Conservation (phyloP, 1,284 basidiomycete genomes). For the Sphaerobolus stellatus region DNA sequence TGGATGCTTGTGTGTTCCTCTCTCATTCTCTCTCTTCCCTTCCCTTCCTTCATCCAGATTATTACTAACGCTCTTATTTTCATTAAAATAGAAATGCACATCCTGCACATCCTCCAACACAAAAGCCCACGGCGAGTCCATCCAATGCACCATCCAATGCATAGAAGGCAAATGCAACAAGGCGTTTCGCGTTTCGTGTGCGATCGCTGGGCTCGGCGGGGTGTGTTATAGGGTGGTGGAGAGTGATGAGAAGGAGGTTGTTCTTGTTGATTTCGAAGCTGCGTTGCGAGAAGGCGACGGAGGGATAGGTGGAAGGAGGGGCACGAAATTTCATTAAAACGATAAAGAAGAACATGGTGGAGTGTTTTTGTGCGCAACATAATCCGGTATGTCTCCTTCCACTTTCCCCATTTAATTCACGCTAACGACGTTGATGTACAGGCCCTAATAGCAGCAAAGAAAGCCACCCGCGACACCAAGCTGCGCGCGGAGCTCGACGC, state of each 20-base stretch:
- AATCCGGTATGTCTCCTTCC: slow-evolving; percentile 66
- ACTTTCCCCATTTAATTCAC: slow-evolving; percentile 7
- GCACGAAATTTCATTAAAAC: slow-evolving; percentile 58
- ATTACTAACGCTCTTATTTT: slow-evolving; percentile 8
- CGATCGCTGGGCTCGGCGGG: slow-evolving; percentile 49
- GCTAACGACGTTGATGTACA: slow-evolving; percentile 27
- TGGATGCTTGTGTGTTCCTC: slow-evolving; percentile 77
- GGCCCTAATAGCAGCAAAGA: slow-evolving; percentile 71
- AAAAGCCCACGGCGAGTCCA: slow-evolving; percentile 82
- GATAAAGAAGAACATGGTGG: slow-evolving; percentile 69
- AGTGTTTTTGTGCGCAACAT: slow-evolving; percentile 76
- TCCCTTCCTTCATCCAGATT: neutral
- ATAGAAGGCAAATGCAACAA: slow-evolving; percentile 91
- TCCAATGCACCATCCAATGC: too few species aligned
- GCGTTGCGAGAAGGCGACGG: slow-evolving; percentile 14
- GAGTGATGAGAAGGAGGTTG: slow-evolving; percentile 76
- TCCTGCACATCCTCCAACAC: slow-evolving; percentile 69
- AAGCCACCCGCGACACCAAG: slow-evolving; percentile 64
- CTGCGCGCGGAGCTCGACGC: slow-evolving; percentile 65
- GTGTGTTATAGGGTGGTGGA: slow-evolving; percentile 62
- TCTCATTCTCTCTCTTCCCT: slow-evolving; percentile 14
- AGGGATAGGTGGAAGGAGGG: neutral
- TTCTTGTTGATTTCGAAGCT: slow-evolving; percentile 46
- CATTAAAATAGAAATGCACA: slow-evolving; percentile 82
- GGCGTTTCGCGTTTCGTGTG: slow-evolving; percentile 93